Evolutionary conservation across 1,284 basidiomycete species (phyloP), one percentile per base, ranked within the genome.

Genomic region (Coriolopsis trogii): DNA sequence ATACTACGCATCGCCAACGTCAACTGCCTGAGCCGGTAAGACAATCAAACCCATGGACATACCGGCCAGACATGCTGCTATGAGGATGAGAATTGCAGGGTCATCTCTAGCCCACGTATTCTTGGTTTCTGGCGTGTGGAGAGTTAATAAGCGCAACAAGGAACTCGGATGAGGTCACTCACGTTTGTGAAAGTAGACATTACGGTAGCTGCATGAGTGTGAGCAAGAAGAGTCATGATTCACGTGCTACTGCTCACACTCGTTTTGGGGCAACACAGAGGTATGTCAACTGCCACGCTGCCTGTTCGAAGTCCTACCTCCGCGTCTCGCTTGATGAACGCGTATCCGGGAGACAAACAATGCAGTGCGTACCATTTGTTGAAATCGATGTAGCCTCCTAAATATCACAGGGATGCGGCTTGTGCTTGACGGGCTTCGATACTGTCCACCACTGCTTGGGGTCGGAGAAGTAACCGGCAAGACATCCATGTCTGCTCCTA

Each of bases 91-190:
- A 62, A 96, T 94, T 12, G 95, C 94, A 16, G 95, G 95, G 68
- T 97, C 94, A 69, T 98, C 95, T 68, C 95, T 78, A 21, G 94
- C 93, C 94, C 95, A 97, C 5, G 91, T 92, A 69, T 98, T 97
- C 79, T 97, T 97, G n/a, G 95, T 98, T 76, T 97, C 93, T 91
- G 65, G 24, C 28, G 12, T 33, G 1, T 18, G 6, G 6, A 29
- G 26, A 48, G 5, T 34, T n/a, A 38, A 46, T 31, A 24, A 33
- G 15, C 28, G 13, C n/a, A 21, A 23, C 10, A 16, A 20, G 25
- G 10, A 34, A 6, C 1, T 15, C 34, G 21, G 39, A 37, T 23
- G 12, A 23, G 13, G 29, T n/a, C 6, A 67, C 82, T 49, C 63
- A 91, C 89, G 91, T 73, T 93, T 93, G 73, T 94, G 92, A 65